A percentile compares a stretch with the other conserved stretches of the same genome.
Evolutionary conservation across 2,329 filamentous ascomycete species (phyloP).

Genomic region (Claviceps pazoutovae): DNA sequence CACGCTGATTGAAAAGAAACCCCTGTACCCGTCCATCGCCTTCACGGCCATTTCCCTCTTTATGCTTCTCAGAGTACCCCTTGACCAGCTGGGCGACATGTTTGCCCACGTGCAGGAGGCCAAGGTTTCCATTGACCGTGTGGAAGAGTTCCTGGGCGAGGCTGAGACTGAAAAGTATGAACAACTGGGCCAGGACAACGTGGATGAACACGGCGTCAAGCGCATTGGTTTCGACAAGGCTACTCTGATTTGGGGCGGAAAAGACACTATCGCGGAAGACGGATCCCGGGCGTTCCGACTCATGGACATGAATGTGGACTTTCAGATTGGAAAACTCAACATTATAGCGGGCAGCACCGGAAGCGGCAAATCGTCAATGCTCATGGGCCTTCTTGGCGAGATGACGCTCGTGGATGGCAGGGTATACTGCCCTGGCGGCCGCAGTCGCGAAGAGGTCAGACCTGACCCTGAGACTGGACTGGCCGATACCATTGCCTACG

Average conservation of each 20-base stretch:
- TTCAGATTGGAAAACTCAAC: constrained; percentile 75
- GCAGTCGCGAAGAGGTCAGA: constrained; percentile 71
- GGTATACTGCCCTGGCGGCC: constrained; percentile 74
- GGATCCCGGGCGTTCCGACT: constrained; percentile 67
- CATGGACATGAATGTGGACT: constrained; percentile 70
- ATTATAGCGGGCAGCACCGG: constrained; percentile 88
- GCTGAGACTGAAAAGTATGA: constrained; percentile 93
- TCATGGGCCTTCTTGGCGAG: constrained; percentile 92
- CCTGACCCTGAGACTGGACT: constrained; percentile 72
- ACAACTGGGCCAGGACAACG: constrained; percentile 59
- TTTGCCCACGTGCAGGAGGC: constrained; percentile 95
- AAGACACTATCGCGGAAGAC: constrained; percentile 44
- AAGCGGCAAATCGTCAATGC: constrained; percentile 84
- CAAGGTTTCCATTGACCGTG: constrained; percentile 90
- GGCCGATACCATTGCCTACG: constrained; percentile 87
- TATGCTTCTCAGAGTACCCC: constrained; percentile 77
- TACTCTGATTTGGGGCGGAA: constrained; percentile 79
- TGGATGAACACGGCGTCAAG: constrained; percentile 53
- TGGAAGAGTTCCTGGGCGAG: constrained; percentile 85
- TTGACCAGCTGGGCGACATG: constrained; percentile 97
- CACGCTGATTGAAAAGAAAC: constrained; percentile 78
- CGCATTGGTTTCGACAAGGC: constrained; percentile 75
- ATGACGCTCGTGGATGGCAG: constrained; percentile 77
- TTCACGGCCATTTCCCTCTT: constrained; percentile 96
- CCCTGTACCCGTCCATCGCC: constrained; percentile 78